Evolutionary conservation across 2,329 filamentous ascomycete genomes (phyloP).

Genomic region (Monosporascus sp.): DNA sequence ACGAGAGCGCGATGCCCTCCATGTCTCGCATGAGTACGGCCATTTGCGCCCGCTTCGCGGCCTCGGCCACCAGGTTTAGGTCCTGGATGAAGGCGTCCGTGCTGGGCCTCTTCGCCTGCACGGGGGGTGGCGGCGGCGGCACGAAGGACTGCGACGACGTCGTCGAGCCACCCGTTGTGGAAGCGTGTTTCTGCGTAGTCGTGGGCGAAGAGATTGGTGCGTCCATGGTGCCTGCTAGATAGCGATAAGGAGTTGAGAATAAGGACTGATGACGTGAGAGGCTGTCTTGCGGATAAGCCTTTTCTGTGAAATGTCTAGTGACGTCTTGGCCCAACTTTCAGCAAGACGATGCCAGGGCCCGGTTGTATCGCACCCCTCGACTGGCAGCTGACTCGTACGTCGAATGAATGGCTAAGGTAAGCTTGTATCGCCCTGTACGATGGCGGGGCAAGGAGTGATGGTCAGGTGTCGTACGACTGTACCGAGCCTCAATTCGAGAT

Average conservation of each 20-base stretch:
- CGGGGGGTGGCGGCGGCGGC: conserved; percentile 17
- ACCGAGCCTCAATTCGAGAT: too few species aligned
- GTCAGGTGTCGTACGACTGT: background rate
- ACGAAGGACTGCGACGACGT: conserved; percentile 14
- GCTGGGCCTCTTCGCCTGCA: conserved; percentile 24
- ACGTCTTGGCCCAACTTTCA: background rate
- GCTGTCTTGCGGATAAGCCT: too few species aligned
- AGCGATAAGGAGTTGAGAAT: background rate
- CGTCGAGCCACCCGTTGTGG: conserved; percentile 6
- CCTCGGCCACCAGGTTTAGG: conserved; percentile 83
- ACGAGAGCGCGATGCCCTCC: conserved; percentile 61
- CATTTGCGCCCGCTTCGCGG: conserved; percentile 88
- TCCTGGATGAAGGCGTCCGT: conserved; percentile 66
- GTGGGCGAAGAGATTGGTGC: conserved; percentile 25
- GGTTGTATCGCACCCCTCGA: background rate
- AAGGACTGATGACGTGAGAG: too few species aligned
- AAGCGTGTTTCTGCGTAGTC: conserved; percentile 10
- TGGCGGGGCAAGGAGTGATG: background rate
- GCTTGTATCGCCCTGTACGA: background rate
- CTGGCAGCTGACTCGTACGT: background rate
- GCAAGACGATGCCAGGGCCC: background rate
- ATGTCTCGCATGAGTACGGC: conserved; percentile 84
- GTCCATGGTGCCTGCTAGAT: conserved; percentile 21
- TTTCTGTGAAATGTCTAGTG: background rate
- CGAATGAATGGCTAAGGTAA: background rate